Percentiles rank a stretch among this genome's conserved stretches.
These are phyloP conservation scores for Seminavis robusta DNA, from an alignment of 108 stramenopile species.

Conservation along the genomic window DNA sequence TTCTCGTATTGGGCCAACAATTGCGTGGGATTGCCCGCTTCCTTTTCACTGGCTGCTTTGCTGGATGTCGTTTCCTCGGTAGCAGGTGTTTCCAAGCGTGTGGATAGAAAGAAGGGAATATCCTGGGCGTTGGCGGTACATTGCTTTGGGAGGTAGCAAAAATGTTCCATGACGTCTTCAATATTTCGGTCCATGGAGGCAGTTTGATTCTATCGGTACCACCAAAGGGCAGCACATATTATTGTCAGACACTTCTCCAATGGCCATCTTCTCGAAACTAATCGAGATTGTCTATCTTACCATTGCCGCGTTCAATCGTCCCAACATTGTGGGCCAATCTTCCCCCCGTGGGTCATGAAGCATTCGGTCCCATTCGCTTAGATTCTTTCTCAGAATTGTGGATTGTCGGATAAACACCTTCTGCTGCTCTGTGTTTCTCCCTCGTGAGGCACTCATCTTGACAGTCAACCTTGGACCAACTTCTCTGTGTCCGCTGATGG, in stretches of 20 bases:
- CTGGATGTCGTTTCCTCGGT: constrained; percentile 7
- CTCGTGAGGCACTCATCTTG: too few species aligned
- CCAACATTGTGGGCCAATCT: constrained; percentile 84
- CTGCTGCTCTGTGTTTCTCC: constrained; percentile 52
- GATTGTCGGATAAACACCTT: constrained; percentile 64
- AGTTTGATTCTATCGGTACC: constrained; percentile 80
- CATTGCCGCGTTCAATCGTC: constrained; percentile 79
- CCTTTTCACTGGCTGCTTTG: background rate
- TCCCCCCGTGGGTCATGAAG: constrained; percentile 64
- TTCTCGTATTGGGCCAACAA: constrained; percentile 62
- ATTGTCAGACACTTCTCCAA: too few species aligned
- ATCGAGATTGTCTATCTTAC: constrained; percentile 19
- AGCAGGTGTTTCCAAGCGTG: constrained; percentile 54
- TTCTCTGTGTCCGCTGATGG: too few species aligned
- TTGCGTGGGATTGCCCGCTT: constrained; percentile 45
- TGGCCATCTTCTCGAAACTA: too few species aligned
- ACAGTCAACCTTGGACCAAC: too few species aligned
- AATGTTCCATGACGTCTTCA: constrained; percentile 78
- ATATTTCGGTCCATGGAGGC: constrained; percentile 66
- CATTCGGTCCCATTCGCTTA: constrained; percentile 73
- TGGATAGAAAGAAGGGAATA: constrained; percentile 84
- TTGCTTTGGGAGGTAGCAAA: constrained; percentile 76
- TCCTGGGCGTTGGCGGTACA: constrained; percentile 77
- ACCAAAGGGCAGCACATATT: background rate
- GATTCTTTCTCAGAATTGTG: constrained; percentile 71